phyloP scores from a whole-genome alignment of 768 basidiomycete genomes.

The Rhizopogon salebrosus region DNA sequence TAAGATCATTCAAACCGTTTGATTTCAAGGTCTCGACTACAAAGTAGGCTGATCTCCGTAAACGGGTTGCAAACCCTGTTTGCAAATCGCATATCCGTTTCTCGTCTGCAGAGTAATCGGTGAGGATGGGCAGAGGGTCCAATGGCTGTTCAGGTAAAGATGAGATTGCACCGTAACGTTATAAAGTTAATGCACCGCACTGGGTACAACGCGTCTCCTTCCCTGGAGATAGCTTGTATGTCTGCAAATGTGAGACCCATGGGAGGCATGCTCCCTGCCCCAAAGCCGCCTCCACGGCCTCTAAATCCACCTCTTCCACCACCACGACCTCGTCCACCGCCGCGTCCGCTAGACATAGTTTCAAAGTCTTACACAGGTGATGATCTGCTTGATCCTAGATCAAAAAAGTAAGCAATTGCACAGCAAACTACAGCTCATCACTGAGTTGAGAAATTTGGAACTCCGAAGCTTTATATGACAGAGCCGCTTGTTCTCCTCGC shows the following conservation, averaged over 20 bases:
- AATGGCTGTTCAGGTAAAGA: slow-evolving; percentile 43
- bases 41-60: slow-evolving; percentile 71
- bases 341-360: slow-evolving; percentile 44
- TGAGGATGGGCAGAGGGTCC: slow-evolving; percentile 60
- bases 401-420: not conserved
- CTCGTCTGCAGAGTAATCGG: slow-evolving; percentile 62
- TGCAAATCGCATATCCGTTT: slow-evolving; percentile 62
- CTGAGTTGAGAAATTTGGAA: slow-evolving; percentile 8
- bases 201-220: slow-evolving; percentile 76
- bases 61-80: slow-evolving; percentile 55
- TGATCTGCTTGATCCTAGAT: not conserved
- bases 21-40: slow-evolving; percentile 68
- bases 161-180: slow-evolving; percentile 15
- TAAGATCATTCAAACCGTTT: slow-evolving; percentile 34
- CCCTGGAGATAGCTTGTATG: slow-evolving; percentile 69
- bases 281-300: slow-evolving; percentile 33
- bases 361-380: slow-evolving; percentile 6
- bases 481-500: slow-evolving; percentile 4
- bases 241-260: slow-evolving; percentile 82
- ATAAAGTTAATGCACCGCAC: slow-evolving; percentile 42
- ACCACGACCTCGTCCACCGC: slow-evolving; percentile 40
- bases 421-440: too few relatives aligned
- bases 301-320: slow-evolving; percentile 62
- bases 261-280: slow-evolving; percentile 44
- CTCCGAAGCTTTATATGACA: slow-evolving; percentile 25